phyloP scores from a whole-genome alignment of 2,329 filamentous ascomycete species.

The Triangularia setosa region DNA sequence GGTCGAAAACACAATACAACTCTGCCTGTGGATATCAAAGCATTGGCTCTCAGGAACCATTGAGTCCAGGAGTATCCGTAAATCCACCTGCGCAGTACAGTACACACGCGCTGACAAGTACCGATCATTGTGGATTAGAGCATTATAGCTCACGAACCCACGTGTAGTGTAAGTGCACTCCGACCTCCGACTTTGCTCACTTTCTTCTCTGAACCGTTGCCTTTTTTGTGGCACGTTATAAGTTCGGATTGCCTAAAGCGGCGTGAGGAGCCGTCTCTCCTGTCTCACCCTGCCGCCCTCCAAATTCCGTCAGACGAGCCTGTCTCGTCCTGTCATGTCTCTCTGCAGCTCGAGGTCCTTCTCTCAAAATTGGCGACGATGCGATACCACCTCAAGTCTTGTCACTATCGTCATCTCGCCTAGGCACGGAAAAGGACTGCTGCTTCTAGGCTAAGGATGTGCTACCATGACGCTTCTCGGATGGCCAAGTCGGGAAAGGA shows the following conservation, averaged over 20 bases:
- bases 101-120: not conserved
- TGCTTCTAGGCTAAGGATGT: not conserved
- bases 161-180: not conserved
- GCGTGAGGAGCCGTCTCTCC: not conserved
- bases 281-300: not conserved
- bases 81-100: not conserved
- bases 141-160: not conserved
- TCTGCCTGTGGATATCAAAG: not conserved
- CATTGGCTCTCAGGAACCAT: not conserved
- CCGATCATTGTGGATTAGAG: not conserved
- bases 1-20: not conserved
- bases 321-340: not conserved
- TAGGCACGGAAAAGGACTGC: not conserved
- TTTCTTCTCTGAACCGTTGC: not conserved
- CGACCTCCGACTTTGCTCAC: not conserved
- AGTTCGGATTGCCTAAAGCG: conserved; percentile 20
- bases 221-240: conserved; percentile 8
- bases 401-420: conserved; percentile 4
- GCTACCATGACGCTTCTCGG: conserved; percentile 8
- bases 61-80: not conserved
- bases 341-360: conserved; percentile 2
- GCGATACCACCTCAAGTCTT: conserved; percentile 8
- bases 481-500: conserved; percentile 14
- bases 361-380: conserved; percentile 11
- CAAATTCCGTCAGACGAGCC: conserved; percentile 2